A percentile compares a stretch with the other conserved stretches of the same genome.
These are phyloP conservation scores for Plasmopara muralis DNA, from an alignment of 352 stramenopile species.

Conservation along the genomic window DNA sequence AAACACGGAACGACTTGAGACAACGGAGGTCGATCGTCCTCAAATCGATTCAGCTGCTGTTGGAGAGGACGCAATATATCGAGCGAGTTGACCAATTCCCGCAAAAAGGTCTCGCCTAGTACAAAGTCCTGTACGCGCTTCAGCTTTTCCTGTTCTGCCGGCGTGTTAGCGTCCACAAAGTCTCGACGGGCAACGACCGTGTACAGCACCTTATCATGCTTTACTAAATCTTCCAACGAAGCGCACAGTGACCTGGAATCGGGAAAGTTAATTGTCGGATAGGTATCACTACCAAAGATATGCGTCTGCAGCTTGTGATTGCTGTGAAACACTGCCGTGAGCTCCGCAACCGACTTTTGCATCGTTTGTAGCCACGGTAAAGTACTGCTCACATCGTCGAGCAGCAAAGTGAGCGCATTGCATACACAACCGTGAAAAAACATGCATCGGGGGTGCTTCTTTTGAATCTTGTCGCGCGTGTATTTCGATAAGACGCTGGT, in stretches of 20 bases:
- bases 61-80: slow-evolving; percentile 52
- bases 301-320: slow-evolving; percentile 39
- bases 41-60: slow-evolving; percentile 40
- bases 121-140: slow-evolving; percentile 63
- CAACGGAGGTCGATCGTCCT: slow-evolving; percentile 32
- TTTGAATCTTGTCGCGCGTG: slow-evolving; percentile 48
- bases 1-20: slow-evolving; percentile 54
- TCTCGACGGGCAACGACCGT: slow-evolving; percentile 45
- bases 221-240: slow-evolving; percentile 41
- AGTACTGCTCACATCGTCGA: slow-evolving; percentile 42
- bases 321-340: slow-evolving; percentile 36
- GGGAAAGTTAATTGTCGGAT: slow-evolving; percentile 17
- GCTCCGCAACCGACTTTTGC: slow-evolving; percentile 29
- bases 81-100: slow-evolving; percentile 50
- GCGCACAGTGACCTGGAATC: slow-evolving; percentile 26
- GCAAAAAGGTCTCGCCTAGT: slow-evolving; percentile 49
- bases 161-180: slow-evolving; percentile 41
- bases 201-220: slow-evolving; percentile 47
- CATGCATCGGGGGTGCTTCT: slow-evolving; percentile 45
- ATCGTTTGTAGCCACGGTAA: slow-evolving; percentile 46
- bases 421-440: slow-evolving; percentile 66
- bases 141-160: slow-evolving; percentile 37
- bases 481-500: slow-evolving; percentile 29
- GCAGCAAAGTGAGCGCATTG: slow-evolving; percentile 39
- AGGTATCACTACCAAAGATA: slow-evolving; percentile 10